These are phyloP conservation scores for Sporisorium exsertum DNA, from an alignment of 1,284 basidiomycete genomes.

Conservation along the genomic window DNA sequence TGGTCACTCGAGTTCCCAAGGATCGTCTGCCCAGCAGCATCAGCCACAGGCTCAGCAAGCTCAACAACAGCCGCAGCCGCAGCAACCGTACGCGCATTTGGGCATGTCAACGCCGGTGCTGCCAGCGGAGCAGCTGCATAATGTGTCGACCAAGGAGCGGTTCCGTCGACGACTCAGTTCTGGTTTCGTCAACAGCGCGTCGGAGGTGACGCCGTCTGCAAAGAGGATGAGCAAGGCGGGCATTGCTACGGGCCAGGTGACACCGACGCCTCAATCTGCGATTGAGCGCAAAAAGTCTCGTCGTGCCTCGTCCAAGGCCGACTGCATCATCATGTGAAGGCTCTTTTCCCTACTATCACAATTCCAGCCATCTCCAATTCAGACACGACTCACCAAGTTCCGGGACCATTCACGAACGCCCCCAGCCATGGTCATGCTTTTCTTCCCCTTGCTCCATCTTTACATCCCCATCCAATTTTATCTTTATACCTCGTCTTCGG, in stretches of 20 bases:
- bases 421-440: not conserved
- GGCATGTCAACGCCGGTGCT: constrained; percentile 26
- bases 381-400: not conserved
- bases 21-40: constrained; percentile 42
- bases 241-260: constrained; percentile 26
- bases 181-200: constrained; percentile 9
- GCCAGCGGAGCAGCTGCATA: constrained; percentile 9
- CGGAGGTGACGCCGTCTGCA: constrained; percentile 5
- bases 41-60: constrained; percentile 1
- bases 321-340: constrained; percentile 50
- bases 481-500: constrained; percentile 1
- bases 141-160: constrained; percentile 15
- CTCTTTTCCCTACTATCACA: not conserved
- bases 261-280: constrained; percentile 27
- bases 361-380: not conserved
- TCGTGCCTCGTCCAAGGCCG: constrained; percentile 39
- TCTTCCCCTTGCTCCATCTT: not conserved
- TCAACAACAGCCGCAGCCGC: not conserved
- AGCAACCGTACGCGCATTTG: constrained; percentile 10
- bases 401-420: constrained; percentile 20
- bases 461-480: not conserved
- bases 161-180: constrained; percentile 45
- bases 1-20: constrained; percentile 30
- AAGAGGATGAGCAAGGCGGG: constrained; percentile 16
- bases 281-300: constrained; percentile 45